Base-by-base conservation (phyloP, 169 alveolate genomes). In the Cyclospora cayetanensis region DNA sequence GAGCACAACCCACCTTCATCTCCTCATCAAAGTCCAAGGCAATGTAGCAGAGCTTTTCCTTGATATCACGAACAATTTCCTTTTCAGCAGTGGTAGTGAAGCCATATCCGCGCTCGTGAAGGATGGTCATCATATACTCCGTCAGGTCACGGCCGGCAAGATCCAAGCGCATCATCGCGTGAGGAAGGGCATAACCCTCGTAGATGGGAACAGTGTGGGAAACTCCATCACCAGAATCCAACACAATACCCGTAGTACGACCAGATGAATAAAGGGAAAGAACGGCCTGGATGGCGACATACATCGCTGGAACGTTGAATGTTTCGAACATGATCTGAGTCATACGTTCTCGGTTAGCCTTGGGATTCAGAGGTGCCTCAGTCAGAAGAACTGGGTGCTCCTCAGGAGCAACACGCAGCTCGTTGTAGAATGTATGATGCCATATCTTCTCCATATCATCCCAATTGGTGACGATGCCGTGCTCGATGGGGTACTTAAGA, bases 151-250 rank as follows among this genome's bases (percentile, higher is more conserved):
- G 96, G 55, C 99, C 99, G 20, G 99, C 99, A 88, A 99, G 95
- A 87, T 98, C 99, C 68, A 98, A 95, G 68, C 99, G 95, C 96
- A 95, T 95, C 90, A 99, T 99, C 34, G 99, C 99, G 89, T 96
- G 98, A 35, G 99, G 99, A 66, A 99, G 97, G 43, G 99, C 98
- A 95, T 99, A 99, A 29, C 99, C 99, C 95, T 99, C 99, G 95
- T 99, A 99, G 93, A 99, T 99, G 35, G 99, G 99, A 68, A 99
- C 99, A 60, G 99, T 98, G 97, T 98, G 99, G 27, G 99, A 95
- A 5, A 98, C 99, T 80, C 99, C 99, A 91, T 99, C 99, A 31
- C 99, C 99, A 68, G 99, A 97, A 95, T 99, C 99, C 68, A 99
- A 95, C 55, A 98, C 99, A 39, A 98, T 98, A 96, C 99, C 99